Conservation (phyloP, 2,329 filamentous ascomycete genomes). For the Penicillium hordei region DNA sequence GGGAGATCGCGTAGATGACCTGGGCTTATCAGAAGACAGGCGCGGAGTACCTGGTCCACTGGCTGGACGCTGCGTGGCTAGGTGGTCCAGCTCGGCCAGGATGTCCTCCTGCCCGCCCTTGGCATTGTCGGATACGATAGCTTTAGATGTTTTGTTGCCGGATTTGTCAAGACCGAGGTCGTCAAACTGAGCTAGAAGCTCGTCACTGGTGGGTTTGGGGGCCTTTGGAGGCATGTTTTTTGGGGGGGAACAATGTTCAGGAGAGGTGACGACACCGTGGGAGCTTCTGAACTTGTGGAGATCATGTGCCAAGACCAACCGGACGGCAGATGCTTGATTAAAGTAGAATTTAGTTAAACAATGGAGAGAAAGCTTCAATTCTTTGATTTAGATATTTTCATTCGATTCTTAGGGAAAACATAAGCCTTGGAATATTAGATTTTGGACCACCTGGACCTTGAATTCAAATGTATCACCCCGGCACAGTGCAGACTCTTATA, state of each 20-base stretch:
- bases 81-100: conserved; percentile 81
- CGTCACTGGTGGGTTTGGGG: conserved; percentile 47
- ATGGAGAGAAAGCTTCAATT: background rate
- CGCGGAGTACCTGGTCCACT: conserved; percentile 83
- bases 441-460: background rate
- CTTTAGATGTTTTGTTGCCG: conserved; percentile 32
- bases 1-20: conserved; percentile 55
- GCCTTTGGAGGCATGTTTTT: conserved; percentile 38
- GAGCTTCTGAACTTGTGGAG: conserved; percentile 25
- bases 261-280: conserved; percentile 29
- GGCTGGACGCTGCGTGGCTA: conserved; percentile 67
- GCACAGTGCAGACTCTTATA: background rate
- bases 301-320: conserved; percentile 25
- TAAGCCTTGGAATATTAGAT: background rate
- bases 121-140: conserved; percentile 19
- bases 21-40: conserved; percentile 48
- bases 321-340: background rate
- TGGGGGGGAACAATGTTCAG: conserved; percentile 15
- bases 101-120: conserved; percentile 64
- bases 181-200: conserved; percentile 53
- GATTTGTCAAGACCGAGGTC: conserved; percentile 44
- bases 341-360: background rate
- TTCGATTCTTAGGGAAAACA: background rate
- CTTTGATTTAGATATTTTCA: background rate
- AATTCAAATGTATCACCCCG: background rate